These are phyloP conservation scores for Porcisia hertigi DNA, from an alignment of 208 protist species.

Conservation along the genomic window DNA sequence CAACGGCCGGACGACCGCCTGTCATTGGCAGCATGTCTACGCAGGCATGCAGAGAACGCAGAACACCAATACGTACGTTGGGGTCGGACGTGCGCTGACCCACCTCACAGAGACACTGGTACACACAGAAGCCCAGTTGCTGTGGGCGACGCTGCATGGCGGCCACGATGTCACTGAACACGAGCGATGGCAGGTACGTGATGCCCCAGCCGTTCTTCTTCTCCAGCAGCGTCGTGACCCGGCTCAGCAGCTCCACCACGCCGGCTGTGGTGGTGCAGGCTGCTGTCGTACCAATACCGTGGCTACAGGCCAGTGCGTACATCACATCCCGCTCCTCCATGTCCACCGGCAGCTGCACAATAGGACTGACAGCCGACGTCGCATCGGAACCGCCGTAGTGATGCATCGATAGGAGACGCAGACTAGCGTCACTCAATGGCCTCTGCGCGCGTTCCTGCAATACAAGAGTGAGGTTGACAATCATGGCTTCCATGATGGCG, in stretches of 20 bases:
- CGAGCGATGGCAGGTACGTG: conserved; percentile 43
- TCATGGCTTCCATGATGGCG: conserved; percentile 46
- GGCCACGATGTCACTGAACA: conserved; percentile 52
- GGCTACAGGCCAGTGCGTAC: conserved; percentile 46
- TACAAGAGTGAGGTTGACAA: conserved; percentile 56
- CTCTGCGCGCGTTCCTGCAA: conserved; percentile 32
- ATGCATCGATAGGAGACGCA: conserved; percentile 19
- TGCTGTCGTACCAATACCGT: conserved; percentile 55
- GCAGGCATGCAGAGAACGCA: conserved; percentile 57
- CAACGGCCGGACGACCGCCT: conserved; percentile 48
- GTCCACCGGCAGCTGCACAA: conserved; percentile 37
- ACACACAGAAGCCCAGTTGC: conserved; percentile 63
- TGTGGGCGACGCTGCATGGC: conserved; percentile 68
- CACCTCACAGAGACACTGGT: conserved; percentile 48
- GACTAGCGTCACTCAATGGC: conserved; percentile 25
- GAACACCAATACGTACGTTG: conserved; percentile 42
- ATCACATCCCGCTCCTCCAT: conserved; percentile 34
- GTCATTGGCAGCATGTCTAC: conserved; percentile 55
- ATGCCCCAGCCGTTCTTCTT: conserved; percentile 51
- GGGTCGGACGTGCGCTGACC: conserved; percentile 30
- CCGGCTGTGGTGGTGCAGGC: conserved; percentile 60
- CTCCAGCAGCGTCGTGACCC: conserved; percentile 50
- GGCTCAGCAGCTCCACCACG: conserved; percentile 48
- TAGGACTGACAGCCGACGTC: conserved; percentile 15
- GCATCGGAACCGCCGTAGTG: conserved; percentile 20